These are phyloP conservation scores for Wickerhamomyces queroliae DNA, from an alignment of 805 yeast genomes.

Conservation along the genomic window DNA sequence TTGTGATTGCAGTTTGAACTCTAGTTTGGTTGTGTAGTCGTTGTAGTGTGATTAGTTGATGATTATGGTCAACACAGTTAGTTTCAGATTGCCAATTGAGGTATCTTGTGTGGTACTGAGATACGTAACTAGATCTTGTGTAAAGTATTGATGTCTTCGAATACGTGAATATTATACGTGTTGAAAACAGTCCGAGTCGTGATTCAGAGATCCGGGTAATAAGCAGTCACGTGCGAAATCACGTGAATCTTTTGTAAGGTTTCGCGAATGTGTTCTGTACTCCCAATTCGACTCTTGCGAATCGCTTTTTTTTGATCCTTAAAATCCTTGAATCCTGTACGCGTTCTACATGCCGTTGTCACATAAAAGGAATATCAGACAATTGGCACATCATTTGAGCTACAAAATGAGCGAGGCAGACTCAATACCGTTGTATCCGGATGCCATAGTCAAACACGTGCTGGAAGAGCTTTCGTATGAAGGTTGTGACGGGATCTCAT, in stretches of 20 bases:
- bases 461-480: conserved; percentile 30
- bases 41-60: too few relatives aligned
- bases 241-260: too few relatives aligned
- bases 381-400: not conserved
- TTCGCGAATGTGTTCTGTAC: not conserved
- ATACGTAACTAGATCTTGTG: too few relatives aligned
- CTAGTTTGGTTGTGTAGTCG: too few relatives aligned
- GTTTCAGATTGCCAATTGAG: too few relatives aligned
- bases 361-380: not conserved
- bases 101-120: too few relatives aligned
- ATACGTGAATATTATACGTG: too few relatives aligned
- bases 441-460: conserved; percentile 25
- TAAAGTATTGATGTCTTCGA: too few relatives aligned
- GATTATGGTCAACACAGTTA: too few relatives aligned
- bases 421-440: conserved; percentile 21
- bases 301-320: not conserved
- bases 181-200: too few relatives aligned
- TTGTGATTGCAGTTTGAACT: not conserved
- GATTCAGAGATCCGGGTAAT: not conserved
- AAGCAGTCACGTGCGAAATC: too few relatives aligned
- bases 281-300: not conserved
- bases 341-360: not conserved
- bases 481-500: conserved; percentile 26
- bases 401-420: not conserved
- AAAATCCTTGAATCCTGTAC: not conserved